Evolutionary conservation across 140 eudicot species (phyloP), one percentile per base, ranked within the genome.

Genomic region (Artemisia princeps): DNA sequence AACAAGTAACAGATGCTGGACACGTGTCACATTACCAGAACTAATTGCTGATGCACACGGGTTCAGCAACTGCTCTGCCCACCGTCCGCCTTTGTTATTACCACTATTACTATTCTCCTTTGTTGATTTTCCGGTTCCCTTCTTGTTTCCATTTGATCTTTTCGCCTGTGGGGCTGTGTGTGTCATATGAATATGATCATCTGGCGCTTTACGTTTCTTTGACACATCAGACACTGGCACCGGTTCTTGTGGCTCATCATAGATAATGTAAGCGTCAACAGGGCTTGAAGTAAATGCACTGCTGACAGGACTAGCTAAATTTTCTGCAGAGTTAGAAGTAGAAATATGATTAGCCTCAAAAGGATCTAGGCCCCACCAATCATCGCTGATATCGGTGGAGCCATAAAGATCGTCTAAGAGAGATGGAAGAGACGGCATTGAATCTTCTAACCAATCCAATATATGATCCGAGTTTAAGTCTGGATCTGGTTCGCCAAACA

Each of bases 1-100:
- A 60, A 88, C 95, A 16, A 78, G 80, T 46, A 88, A 72, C 11
- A 88, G 79, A 77, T 88, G 95, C 55, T 88, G 94, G 54, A 82
- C 94, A 1, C 95, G 83, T 10, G 81, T 76, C 17, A 60, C 75
- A 40, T 88, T 88, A 11, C 84, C 79, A 46, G 77, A 64, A 11
- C 82, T 30, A 33, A 87, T 87, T 3, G 95, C 95, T 0, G 80
- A 65, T 8, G 94, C 95, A 62, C 95, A 88, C 6, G 94, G 95
- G 66, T 65, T 82, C 80, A 55, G 8, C 78, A 54, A 62, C 73
- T 65, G 77, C 68, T 64, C 82, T 22, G 82, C 67, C 80, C 83
- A 75, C 55, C 83, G 37, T 15, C 81, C 42, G 15, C 57, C 76
- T 76, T 61, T 77, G 61, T 75, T 62, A 44, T 53, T 59, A 40